Percentiles rank a stretch among this genome's conserved stretches.
These are phyloP conservation scores for Actinomortierella wolfii DNA, from an alignment of 371 early-diverging fungal genomes.

Conservation along the genomic window DNA sequence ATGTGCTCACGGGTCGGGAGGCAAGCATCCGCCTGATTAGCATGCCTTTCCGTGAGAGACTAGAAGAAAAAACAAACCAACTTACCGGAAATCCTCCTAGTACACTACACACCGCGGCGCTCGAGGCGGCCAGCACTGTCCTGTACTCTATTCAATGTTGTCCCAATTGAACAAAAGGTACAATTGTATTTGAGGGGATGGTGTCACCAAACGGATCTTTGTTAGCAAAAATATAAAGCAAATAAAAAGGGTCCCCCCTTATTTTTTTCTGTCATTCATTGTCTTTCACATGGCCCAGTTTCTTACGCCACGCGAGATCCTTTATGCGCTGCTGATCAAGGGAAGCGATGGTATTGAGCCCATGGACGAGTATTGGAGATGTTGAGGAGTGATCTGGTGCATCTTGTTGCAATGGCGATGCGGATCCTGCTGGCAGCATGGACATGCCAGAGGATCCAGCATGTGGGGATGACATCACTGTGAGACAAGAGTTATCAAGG, in stretches of 20 bases:
- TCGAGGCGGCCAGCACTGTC: constrained; percentile 65
- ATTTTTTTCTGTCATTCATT: too few relatives aligned
- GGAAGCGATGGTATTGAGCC: constrained; percentile 31
- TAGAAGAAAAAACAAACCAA: not conserved
- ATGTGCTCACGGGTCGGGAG: too few relatives aligned
- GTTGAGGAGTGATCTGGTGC: not conserved
- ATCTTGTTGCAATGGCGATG: too few relatives aligned
- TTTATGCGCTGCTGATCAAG: constrained; percentile 24
- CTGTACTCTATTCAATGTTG: constrained; percentile 49
- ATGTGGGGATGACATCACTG: too few relatives aligned
- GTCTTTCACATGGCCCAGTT: too few relatives aligned
- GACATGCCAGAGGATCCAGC: too few relatives aligned
- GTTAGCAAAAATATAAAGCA: not conserved
- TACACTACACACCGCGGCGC: constrained; percentile 64
- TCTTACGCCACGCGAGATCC: constrained; percentile 44
- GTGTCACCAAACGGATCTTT: not conserved
- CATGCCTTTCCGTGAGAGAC: not conserved
- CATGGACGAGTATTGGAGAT: constrained; percentile 15
- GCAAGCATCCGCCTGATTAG: too few relatives aligned
- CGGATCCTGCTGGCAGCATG: too few relatives aligned
- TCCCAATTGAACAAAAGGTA: not conserved
- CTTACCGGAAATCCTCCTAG: constrained; percentile 66
- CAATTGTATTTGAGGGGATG: not conserved
- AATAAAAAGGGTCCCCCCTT: not conserved
- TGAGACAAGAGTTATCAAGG: too few relatives aligned